Conservation (phyloP, 495 filamentous ascomycete species). For the Choiromyces venosus region DNA sequence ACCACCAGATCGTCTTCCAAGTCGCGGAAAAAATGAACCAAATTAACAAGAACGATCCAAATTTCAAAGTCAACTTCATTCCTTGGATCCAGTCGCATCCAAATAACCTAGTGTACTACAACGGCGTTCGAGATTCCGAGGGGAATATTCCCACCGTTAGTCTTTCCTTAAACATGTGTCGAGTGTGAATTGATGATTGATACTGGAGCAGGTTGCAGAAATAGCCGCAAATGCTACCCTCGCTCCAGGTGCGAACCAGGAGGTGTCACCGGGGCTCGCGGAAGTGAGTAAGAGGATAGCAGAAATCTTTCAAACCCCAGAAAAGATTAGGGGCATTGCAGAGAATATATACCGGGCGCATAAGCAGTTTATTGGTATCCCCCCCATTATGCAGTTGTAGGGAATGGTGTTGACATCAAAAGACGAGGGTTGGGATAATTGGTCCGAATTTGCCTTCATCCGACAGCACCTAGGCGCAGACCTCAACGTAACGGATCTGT, state of each 20-base stretch:
- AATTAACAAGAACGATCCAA: constrained; percentile 50
- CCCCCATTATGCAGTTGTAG: constrained; percentile 10
- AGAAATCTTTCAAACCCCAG: constrained; percentile 29
- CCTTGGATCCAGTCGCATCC: constrained; percentile 55
- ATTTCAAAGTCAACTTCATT: constrained; percentile 55
- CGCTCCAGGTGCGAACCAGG: too few relatives aligned
- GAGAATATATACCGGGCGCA: constrained; percentile 61
- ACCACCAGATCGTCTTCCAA: constrained; percentile 57
- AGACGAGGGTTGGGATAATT: constrained; percentile 48
- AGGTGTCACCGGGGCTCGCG: constrained; percentile 43
- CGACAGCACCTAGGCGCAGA: constrained; percentile 52
- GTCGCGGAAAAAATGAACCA: constrained; percentile 55
- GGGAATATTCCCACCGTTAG: constrained; percentile 47
- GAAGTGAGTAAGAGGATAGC: constrained; percentile 45
- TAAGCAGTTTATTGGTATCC: constrained; percentile 49
- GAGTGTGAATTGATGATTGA: neutral
- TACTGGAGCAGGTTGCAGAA: constrained; percentile 17
- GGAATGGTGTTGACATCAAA: neutral
- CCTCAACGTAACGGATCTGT: constrained; percentile 54
- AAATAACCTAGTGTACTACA: constrained; percentile 51
- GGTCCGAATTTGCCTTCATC: constrained; percentile 61
- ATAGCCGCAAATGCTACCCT: constrained; percentile 10
- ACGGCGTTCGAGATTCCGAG: constrained; percentile 51
- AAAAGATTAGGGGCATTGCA: constrained; percentile 48
- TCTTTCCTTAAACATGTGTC: constrained; percentile 34